phyloP scores from a whole-genome alignment of 2,329 filamentous ascomycete species.

The Aspergillus ibericus region DNA sequence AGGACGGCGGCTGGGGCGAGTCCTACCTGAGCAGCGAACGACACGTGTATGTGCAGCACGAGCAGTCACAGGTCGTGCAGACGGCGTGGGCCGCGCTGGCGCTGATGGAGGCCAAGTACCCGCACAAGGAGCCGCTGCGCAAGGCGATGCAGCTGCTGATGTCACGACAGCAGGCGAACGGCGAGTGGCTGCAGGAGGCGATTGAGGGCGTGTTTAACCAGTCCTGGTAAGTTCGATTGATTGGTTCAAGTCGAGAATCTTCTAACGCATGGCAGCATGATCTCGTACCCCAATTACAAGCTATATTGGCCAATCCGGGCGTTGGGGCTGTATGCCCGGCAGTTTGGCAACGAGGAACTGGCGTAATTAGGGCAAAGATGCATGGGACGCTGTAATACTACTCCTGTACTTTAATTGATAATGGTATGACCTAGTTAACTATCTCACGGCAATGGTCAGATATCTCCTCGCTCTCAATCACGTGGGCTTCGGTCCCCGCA shows the following conservation, averaged over 20 bases:
- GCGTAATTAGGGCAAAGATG: slow-evolving; percentile 18
- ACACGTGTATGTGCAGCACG: slow-evolving; percentile 72
- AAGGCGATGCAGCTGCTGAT: slow-evolving; percentile 79
- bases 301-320: slow-evolving; percentile 94
- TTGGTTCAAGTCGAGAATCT: not conserved
- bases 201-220: slow-evolving; percentile 99
- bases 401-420: not conserved
- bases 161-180: slow-evolving; percentile 78
- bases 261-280: slow-evolving; percentile 65
- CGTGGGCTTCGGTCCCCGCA: not conserved
- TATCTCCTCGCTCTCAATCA: not conserved
- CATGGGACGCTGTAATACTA: not conserved
- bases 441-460: no score
- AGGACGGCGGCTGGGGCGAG: slow-evolving; percentile 95
- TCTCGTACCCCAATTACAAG: slow-evolving; percentile 99
- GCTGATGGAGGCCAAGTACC: slow-evolving; percentile 79
- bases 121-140: slow-evolving; percentile 69
- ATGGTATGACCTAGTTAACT: not conserved
- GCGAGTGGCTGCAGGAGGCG: slow-evolving; percentile 91
- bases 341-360: slow-evolving; percentile 66
- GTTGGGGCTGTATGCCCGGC: slow-evolving; percentile 79
- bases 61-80: slow-evolving; percentile 84
- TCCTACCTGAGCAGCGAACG: slow-evolving; percentile 84
- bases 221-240: slow-evolving; percentile 67
- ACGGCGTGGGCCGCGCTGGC: slow-evolving; percentile 88